These are phyloP conservation scores for Carex littledalei DNA, from an alignment of 176 grass and related monocot species.

Conservation along the genomic window DNA sequence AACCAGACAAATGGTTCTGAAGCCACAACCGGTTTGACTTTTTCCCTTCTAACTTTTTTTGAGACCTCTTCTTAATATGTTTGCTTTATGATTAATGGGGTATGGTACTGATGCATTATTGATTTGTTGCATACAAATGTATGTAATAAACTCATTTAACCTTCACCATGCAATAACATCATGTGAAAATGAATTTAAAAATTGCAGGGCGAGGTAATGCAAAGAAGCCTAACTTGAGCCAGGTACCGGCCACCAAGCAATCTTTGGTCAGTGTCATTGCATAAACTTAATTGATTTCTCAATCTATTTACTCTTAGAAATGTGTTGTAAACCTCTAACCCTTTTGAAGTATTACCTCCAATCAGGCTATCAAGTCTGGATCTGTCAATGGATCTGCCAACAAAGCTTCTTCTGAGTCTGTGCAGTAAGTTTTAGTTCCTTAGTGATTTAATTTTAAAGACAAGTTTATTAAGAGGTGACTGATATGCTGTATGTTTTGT, in stretches of 20 bases:
- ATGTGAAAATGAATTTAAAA: neutral
- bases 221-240: constrained; percentile 33
- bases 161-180: neutral
- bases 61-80: neutral
- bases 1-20: constrained; percentile 35
- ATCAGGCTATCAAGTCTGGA: constrained; percentile 59
- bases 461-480: neutral
- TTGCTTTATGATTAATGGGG: neutral
- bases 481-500: constrained; percentile 26
- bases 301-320: neutral
- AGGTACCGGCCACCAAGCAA: constrained; percentile 10
- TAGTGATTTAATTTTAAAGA: neutral
- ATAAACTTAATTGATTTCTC: constrained; percentile 1
- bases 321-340: constrained; percentile 21
- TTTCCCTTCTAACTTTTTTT: neutral
- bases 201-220: constrained; percentile 28
- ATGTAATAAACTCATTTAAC: neutral
- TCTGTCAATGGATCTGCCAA: constrained; percentile 39
- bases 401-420: constrained; percentile 38
- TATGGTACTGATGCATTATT: neutral
- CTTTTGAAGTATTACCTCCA: constrained; percentile 13
- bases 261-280: constrained; percentile 44
- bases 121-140: neutral
- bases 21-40: constrained; percentile 22
- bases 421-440: constrained; percentile 41